Conservation (phyloP, 371 early-diverging fungal species). For the Rhizopus sp. region DNA sequence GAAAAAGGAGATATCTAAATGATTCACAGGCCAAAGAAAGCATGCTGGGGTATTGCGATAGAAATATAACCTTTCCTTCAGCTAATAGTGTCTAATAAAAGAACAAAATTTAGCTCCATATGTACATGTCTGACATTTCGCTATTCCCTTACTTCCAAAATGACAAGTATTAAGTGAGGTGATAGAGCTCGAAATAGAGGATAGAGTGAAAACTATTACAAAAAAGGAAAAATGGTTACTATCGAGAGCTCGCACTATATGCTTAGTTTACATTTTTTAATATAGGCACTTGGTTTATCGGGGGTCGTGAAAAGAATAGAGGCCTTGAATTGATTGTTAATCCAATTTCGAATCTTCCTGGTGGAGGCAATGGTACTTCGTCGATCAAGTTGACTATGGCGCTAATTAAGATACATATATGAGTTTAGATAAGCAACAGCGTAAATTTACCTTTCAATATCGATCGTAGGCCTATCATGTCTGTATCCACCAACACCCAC, state of each 20-base stretch:
- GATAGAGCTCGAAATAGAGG: constrained; percentile 77
- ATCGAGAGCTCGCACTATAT: background rate
- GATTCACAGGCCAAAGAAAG: constrained; percentile 74
- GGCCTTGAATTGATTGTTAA: constrained; percentile 62
- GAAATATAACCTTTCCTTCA: constrained; percentile 77
- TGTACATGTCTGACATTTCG: background rate
- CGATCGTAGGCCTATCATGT: constrained; percentile 35
- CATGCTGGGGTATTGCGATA: constrained; percentile 73
- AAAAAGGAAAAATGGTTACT: background rate
- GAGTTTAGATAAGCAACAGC: too few species aligned
- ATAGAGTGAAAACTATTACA: constrained; percentile 73
- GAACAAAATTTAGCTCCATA: background rate
- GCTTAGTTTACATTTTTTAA: constrained; percentile 68
- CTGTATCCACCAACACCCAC: constrained; percentile 59
- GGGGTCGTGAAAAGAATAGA: constrained; percentile 76
- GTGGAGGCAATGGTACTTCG: constrained; percentile 80
- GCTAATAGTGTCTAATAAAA: constrained; percentile 57
- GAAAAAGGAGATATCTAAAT: constrained; percentile 71
- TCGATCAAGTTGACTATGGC: constrained; percentile 71
- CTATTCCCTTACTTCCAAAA: constrained; percentile 56
- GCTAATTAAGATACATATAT: constrained; percentile 13
- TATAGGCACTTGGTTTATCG: constrained; percentile 75
- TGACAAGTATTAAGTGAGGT: constrained; percentile 66
- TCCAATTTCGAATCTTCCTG: constrained; percentile 77
- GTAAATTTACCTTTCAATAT: constrained; percentile 52